phyloP scores from a whole-genome alignment of 176 grass and related monocot species.

The Pharus latifolius region DNA sequence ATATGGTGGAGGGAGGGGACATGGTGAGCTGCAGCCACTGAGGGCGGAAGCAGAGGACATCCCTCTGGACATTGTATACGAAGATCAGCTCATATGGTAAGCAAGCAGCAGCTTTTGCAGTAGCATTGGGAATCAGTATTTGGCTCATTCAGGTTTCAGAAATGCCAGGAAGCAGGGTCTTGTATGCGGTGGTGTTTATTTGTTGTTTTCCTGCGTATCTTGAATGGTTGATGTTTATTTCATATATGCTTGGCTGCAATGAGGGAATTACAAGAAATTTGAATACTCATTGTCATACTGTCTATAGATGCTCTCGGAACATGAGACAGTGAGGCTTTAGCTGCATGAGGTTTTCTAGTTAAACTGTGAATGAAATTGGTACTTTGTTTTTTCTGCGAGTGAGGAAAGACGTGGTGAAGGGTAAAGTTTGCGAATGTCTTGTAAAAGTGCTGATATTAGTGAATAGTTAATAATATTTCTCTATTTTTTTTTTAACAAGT shows the following conservation, averaged over 20 bases:
- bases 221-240: not conserved
- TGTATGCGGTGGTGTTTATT: not conserved
- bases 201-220: not conserved
- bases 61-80: constrained; percentile 72
- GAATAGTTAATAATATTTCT: not conserved
- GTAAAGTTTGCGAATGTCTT: not conserved
- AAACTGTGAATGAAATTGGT: not conserved
- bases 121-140: not conserved
- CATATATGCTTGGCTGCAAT: not conserved
- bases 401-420: no score
- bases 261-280: not conserved
- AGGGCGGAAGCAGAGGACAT: constrained; percentile 84
- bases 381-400: no score
- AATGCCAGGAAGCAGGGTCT: not conserved
- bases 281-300: not conserved
- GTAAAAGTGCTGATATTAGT: not conserved
- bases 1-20: constrained; percentile 74
- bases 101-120: not conserved
- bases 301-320: not conserved
- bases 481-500: not conserved
- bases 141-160: not conserved
- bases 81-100: constrained; percentile 93
- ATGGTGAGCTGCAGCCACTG: constrained; percentile 59
- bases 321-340: not conserved
- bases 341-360: not conserved